Percentiles rank a stretch among this genome's conserved stretches.
phyloP scores from a whole-genome alignment of 2,329 filamentous ascomycete species.

The Coleophoma cylindrospora region DNA sequence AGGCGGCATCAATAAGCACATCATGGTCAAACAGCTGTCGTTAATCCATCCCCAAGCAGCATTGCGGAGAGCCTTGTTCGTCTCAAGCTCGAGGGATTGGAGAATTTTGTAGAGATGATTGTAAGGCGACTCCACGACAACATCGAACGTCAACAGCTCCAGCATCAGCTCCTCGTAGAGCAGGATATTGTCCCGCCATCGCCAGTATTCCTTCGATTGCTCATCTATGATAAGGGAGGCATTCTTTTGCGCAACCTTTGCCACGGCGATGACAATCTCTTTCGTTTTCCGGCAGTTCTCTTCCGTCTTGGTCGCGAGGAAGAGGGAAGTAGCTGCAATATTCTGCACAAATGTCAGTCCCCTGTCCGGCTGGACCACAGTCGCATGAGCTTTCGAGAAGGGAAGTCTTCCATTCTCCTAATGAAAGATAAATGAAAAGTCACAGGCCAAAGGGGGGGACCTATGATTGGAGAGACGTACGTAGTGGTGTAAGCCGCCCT shows the following conservation, averaged over 20 bases:
- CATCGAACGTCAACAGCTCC: slow-evolving; percentile 87
- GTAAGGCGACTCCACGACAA: slow-evolving; percentile 87
- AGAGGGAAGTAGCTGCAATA: slow-evolving; percentile 85
- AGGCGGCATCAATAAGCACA: slow-evolving; percentile 77
- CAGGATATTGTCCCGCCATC: slow-evolving; percentile 91
- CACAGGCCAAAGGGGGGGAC: neutral
- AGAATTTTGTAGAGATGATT: slow-evolving; percentile 78
- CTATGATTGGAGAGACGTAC: slow-evolving; percentile 42
- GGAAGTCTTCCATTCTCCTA: slow-evolving; percentile 6
- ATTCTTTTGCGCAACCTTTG: slow-evolving; percentile 93
- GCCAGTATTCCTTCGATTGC: slow-evolving; percentile 97
- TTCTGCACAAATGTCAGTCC: slow-evolving; percentile 40
- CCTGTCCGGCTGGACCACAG: slow-evolving; percentile 2
- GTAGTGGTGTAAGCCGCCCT: slow-evolving; percentile 82
- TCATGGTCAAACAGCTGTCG: slow-evolving; percentile 77
- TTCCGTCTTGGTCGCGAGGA: slow-evolving; percentile 94
- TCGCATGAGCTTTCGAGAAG: slow-evolving; percentile 3
- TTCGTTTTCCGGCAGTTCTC: slow-evolving; percentile 96
- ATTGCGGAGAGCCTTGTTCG: slow-evolving; percentile 79
- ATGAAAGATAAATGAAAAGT: neutral
- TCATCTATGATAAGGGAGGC: slow-evolving; percentile 86
- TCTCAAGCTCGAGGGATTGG: slow-evolving; percentile 64
- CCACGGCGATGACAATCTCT: slow-evolving; percentile 88
- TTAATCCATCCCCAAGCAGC: slow-evolving; percentile 92
- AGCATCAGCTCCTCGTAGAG: slow-evolving; percentile 90